Percentiles rank a stretch among this genome's conserved stretches.
Evolutionary conservation across 2,329 filamentous ascomycete genomes (phyloP).

Genomic region (Dothidotthia symphoricarpi): DNA sequence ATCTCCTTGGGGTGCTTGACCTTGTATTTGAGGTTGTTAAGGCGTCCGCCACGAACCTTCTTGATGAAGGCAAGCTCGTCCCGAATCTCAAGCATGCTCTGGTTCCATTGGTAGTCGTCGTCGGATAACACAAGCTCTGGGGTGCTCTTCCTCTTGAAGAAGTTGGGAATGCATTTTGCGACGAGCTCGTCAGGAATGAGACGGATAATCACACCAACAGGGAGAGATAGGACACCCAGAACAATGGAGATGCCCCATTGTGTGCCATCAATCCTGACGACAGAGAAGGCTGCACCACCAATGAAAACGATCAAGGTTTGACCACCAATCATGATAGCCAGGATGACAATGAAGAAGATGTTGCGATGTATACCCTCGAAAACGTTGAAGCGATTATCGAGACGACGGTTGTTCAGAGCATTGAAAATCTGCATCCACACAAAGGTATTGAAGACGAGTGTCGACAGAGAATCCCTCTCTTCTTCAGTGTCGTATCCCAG

Average conservation of each 20-base stretch:
- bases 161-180: slow-evolving; percentile 43
- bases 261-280: slow-evolving; percentile 64
- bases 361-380: slow-evolving; percentile 85
- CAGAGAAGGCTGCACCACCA: slow-evolving; percentile 77
- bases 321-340: slow-evolving; percentile 80
- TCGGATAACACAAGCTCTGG: slow-evolving; percentile 47
- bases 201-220: slow-evolving; percentile 77
- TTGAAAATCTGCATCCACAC: slow-evolving; percentile 99
- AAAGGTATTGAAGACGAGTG: slow-evolving; percentile 95
- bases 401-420: slow-evolving; percentile 91
- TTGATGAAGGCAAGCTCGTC: slow-evolving; percentile 80
- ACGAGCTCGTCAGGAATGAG: slow-evolving; percentile 73
- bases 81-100: slow-evolving; percentile 70
- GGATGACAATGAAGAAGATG: slow-evolving; percentile 85
- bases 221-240: slow-evolving; percentile 79
- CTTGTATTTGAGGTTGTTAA: slow-evolving; percentile 78
- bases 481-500: slow-evolving; percentile 56
- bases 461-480: slow-evolving; percentile 58
- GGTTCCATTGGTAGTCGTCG: slow-evolving; percentile 61
- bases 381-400: slow-evolving; percentile 95
- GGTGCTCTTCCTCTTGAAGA: slow-evolving; percentile 44
- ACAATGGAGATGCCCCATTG: slow-evolving; percentile 89
- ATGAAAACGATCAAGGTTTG: slow-evolving; percentile 89
- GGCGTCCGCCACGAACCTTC: slow-evolving; percentile 74
- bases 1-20: slow-evolving; percentile 72